Conservation (phyloP, 2,329 filamentous ascomycete species). For the Aspergillus quadricinctus region DNA sequence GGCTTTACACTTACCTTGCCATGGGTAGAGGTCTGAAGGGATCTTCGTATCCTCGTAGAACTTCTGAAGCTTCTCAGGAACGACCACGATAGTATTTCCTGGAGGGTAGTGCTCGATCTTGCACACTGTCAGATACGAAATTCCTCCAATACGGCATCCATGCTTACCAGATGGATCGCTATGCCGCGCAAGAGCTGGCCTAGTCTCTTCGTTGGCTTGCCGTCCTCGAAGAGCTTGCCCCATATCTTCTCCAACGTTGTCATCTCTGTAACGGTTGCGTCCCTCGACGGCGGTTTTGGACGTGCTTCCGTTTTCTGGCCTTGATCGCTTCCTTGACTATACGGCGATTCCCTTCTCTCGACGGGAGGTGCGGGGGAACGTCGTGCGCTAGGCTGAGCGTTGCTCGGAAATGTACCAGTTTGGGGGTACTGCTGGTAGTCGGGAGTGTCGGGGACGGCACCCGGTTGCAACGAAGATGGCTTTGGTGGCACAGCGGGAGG, state of each 20-base stretch:
- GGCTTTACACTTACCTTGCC: conserved; percentile 52
- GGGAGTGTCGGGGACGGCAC: conserved; percentile 2
- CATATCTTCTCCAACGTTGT: conserved; percentile 68
- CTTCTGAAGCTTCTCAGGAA: conserved; percentile 67
- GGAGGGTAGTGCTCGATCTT: conserved; percentile 68
- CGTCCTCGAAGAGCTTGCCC: conserved; percentile 68
- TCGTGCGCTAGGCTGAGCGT: conserved; percentile 18
- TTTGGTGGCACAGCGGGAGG: conserved; percentile 18
- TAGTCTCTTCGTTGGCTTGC: conserved; percentile 63
- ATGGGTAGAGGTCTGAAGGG: conserved; percentile 63
- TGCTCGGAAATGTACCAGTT: conserved; percentile 16
- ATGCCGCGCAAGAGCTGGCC: conserved; percentile 69
- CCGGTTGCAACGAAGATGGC: conserved; percentile 15
- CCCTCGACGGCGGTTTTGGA: conserved; percentile 35
- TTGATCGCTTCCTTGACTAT: conserved; percentile 32
- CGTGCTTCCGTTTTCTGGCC: conserved; percentile 27
- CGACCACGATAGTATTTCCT: conserved; percentile 64
- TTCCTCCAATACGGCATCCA: background rate
- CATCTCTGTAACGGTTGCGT: conserved; percentile 44
- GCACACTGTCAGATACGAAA: conserved; percentile 9
- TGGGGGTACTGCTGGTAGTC: conserved; percentile 19
- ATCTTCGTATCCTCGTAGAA: conserved; percentile 68
- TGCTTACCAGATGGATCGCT: conserved; percentile 65
- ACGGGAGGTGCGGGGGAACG: conserved; percentile 17
- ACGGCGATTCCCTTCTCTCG: conserved; percentile 31